These are phyloP conservation scores for Arthrobotrys pseudoclavata DNA, from an alignment of 2,329 filamentous ascomycete genomes.

Conservation along the genomic window DNA sequence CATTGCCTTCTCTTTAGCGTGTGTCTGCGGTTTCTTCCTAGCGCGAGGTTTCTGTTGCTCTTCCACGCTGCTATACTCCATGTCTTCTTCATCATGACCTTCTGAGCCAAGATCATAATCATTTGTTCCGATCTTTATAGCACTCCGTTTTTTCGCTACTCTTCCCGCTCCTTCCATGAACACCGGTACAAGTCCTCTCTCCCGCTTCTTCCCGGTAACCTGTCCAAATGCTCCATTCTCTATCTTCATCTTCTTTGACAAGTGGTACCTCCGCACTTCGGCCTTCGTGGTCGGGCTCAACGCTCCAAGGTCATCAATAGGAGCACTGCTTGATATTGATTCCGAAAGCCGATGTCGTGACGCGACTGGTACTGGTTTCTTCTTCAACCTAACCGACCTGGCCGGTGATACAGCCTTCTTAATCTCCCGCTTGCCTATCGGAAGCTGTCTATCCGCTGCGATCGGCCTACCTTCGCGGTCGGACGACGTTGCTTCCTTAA, in stretches of 20 bases:
- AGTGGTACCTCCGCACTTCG: constrained; percentile 56
- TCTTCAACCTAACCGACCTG: constrained; percentile 55
- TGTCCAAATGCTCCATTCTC: constrained; percentile 54
- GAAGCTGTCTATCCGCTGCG: constrained; percentile 45
- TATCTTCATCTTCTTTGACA: constrained; percentile 58
- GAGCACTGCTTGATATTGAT: constrained; percentile 38
- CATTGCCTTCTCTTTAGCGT: constrained; percentile 61
- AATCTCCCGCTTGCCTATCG: constrained; percentile 46
- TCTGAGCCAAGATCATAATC: constrained; percentile 26
- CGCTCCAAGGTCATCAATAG: constrained; percentile 22
- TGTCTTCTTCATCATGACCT: constrained; percentile 22
- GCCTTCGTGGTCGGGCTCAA: constrained; percentile 50
- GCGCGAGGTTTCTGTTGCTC: constrained; percentile 20
- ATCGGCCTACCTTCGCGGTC: constrained; percentile 55
- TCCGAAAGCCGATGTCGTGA: constrained; percentile 47
- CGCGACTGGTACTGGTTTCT: constrained; percentile 42
- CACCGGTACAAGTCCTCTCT: constrained; percentile 49
- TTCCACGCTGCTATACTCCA: constrained; percentile 4
- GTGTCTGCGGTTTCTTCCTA: constrained; percentile 62
- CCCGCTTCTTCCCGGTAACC: constrained; percentile 54
- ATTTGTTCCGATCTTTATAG: constrained; percentile 43
- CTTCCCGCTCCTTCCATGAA: constrained; percentile 60
- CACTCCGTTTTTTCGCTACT: constrained; percentile 55
- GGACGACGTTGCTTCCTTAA: constrained; percentile 40
- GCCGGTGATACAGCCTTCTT: constrained; percentile 58